A percentile compares a stretch with the other conserved stretches of the same genome.
Conservation (phyloP, 768 basidiomycete species). For the Rhizopogon roseolus region DNA sequence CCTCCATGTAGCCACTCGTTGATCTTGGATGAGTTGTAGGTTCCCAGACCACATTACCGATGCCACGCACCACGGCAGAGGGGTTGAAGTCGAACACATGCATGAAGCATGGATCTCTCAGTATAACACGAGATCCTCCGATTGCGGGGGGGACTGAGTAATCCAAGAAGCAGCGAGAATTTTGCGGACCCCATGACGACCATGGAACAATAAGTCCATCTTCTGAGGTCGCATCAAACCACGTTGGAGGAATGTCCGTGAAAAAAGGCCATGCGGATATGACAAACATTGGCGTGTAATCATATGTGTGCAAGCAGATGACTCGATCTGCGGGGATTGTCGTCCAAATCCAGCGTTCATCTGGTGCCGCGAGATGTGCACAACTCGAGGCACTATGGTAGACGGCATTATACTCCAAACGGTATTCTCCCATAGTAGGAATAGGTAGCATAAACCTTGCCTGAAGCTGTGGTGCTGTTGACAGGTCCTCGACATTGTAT, state of each 20-base stretch:
- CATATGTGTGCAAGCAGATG: background rate
- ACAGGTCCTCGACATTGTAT: background rate
- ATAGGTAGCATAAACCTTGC: background rate
- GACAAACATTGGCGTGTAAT: background rate
- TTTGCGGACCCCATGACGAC: background rate
- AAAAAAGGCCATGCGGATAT: background rate
- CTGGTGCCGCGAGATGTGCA: background rate
- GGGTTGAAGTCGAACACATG: background rate
- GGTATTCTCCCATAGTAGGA: rapidly evolving
- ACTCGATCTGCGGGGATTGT: background rate
- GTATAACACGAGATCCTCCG: background rate
- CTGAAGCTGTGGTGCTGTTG: background rate
- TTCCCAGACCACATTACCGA: no score
- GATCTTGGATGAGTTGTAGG: no score
- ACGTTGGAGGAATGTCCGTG: background rate
- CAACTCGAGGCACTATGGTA: background rate
- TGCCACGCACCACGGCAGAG: no score
- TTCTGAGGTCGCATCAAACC: background rate
- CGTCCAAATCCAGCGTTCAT: background rate
- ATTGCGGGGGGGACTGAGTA: no score
- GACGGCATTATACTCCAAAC: background rate
- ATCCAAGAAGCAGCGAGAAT: no score
- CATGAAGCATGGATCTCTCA: background rate
- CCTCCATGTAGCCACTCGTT: no score
- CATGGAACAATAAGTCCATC: background rate